phyloP scores from a whole-genome alignment of 2,329 filamentous ascomycete species.

The Epichloe gansuensis region DNA sequence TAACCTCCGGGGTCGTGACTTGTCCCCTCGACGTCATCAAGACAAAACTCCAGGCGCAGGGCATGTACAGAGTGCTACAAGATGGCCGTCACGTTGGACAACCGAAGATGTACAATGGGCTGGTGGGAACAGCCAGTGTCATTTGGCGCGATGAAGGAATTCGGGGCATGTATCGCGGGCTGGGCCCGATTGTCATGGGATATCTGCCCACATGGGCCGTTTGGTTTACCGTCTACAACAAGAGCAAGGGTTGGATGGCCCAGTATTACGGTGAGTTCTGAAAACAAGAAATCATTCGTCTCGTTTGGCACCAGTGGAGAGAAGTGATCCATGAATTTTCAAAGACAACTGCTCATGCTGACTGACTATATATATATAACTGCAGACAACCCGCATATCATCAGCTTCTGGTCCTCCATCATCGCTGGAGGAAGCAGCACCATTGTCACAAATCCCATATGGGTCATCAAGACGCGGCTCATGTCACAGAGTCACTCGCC shows the following conservation, averaged over 20 bases:
- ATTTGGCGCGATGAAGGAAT: slow-evolving; percentile 87
- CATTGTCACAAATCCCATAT: slow-evolving; percentile 91
- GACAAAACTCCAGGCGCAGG: slow-evolving; percentile 93
- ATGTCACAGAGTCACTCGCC: slow-evolving; percentile 74
- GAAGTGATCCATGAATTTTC: not conserved
- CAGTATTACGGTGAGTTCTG: slow-evolving; percentile 45
- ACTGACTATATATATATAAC: not conserved
- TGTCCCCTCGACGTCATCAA: slow-evolving; percentile 98
- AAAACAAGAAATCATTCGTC: not conserved
- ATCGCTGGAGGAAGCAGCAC: slow-evolving; percentile 88
- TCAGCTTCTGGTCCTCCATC: slow-evolving; percentile 82
- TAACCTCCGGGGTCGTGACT: slow-evolving; percentile 87
- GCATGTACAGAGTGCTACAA: slow-evolving; percentile 54
- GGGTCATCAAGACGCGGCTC: slow-evolving; percentile 96
- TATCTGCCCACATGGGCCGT: slow-evolving; percentile 98
- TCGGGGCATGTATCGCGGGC: slow-evolving; percentile 79
- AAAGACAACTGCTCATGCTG: not conserved
- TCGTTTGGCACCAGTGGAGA: not conserved
- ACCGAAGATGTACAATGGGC: slow-evolving; percentile 63
- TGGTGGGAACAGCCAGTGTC: slow-evolving; percentile 71
- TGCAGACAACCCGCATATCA: slow-evolving; percentile 60
- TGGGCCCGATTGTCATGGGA: slow-evolving; percentile 88
- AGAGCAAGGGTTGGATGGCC: slow-evolving; percentile 63
- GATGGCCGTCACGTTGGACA: slow-evolving; percentile 37
- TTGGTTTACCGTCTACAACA: slow-evolving; percentile 94